Conservation (phyloP, 2,329 filamentous ascomycete species). For the Sclerotinia sclerotiorum region DNA sequence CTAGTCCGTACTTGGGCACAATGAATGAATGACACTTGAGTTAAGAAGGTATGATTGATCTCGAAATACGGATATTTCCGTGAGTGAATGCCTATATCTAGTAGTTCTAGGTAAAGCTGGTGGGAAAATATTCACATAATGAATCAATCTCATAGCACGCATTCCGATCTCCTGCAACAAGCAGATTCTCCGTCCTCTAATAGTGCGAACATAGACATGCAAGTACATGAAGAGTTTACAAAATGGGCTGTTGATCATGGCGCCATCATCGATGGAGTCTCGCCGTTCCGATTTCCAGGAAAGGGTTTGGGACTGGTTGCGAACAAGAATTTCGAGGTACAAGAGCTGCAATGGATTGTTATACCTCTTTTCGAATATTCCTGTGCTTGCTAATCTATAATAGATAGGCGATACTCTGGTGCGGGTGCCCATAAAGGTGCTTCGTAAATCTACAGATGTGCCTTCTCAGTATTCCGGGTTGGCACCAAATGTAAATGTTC, state of each 20-base stretch:
- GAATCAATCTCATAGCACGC: background rate
- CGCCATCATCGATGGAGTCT: conserved; percentile 66
- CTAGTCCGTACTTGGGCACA: background rate
- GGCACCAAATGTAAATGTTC: conserved; percentile 52
- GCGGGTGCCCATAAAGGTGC: conserved; percentile 7
- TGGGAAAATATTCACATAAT: background rate
- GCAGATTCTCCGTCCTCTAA: background rate
- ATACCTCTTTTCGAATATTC: background rate
- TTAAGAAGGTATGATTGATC: background rate
- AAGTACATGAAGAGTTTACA: conserved; percentile 54
- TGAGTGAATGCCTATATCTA: background rate
- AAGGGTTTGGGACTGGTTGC: conserved; percentile 79
- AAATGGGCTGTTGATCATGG: conserved; percentile 67
- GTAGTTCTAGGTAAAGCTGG: conserved; percentile 19
- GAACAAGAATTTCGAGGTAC: conserved; percentile 61
- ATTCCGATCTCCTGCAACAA: conserved; percentile 1
- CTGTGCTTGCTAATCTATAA: conserved; percentile 18
- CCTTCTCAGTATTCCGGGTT: background rate
- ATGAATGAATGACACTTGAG: background rate
- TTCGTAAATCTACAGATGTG: conserved; percentile 19
- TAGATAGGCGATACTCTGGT: conserved; percentile 17
- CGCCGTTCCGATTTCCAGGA: conserved; percentile 65
- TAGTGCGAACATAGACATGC: conserved; percentile 31
- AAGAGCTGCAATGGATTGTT: background rate
- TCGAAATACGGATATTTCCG: background rate